These are phyloP conservation scores for Sugiyamaella novakii DNA, from an alignment of 1,139 yeast genomes.

Conservation along the genomic window DNA sequence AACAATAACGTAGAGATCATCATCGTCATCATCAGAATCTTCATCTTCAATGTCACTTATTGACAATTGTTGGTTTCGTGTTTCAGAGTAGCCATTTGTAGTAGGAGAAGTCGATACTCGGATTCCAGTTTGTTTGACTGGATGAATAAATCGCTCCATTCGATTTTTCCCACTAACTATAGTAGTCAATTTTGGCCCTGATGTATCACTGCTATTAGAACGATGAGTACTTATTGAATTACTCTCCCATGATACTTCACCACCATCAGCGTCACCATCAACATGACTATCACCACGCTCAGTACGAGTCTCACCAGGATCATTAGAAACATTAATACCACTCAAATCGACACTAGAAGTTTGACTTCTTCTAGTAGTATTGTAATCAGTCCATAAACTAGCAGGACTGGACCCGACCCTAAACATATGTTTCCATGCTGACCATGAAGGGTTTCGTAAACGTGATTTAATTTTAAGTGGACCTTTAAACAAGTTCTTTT, in stretches of 20 bases:
- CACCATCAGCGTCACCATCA: not conserved
- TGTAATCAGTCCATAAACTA: conserved; percentile 19
- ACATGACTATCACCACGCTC: not conserved
- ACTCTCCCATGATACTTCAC: not conserved
- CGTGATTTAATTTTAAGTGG: conserved; percentile 2
- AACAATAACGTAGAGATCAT: conserved; percentile 20
- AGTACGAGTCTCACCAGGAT: not conserved
- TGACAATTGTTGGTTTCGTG: conserved; percentile 5
- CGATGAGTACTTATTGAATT: not conserved
- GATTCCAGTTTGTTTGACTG: conserved; percentile 5
- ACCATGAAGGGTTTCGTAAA: conserved; percentile 5
- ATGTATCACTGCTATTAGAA: not conserved
- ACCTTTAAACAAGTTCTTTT: not conserved
- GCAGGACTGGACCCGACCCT: conserved; percentile 19
- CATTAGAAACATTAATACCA: not conserved
- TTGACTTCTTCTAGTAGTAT: conserved; percentile 7
- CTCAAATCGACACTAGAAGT: conserved; percentile 2
- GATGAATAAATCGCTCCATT: conserved; percentile 17
- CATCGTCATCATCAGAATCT: conserved; percentile 20
- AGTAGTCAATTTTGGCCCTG: conserved; percentile 8
- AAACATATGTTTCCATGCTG: conserved; percentile 13
- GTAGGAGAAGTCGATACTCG: not conserved
- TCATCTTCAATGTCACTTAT: conserved; percentile 12
- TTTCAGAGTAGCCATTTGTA: not conserved
- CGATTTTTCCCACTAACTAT: conserved; percentile 3